These are phyloP conservation scores for Cicer cuneatum DNA, from an alignment of 306 rosid genomes.

Conservation along the genomic window DNA sequence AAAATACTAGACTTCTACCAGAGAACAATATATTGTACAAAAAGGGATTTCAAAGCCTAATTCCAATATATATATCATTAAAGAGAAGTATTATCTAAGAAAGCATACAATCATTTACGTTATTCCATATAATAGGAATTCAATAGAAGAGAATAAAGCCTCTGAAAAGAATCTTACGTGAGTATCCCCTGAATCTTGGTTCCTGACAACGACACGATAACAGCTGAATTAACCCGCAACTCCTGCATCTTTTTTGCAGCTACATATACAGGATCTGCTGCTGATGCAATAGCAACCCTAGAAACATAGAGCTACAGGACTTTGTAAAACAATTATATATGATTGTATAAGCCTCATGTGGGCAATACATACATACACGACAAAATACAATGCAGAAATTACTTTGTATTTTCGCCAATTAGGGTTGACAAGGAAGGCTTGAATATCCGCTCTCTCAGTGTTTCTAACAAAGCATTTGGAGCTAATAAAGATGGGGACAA, in stretches of 20 bases:
- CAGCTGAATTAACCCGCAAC: slow-evolving; percentile 76
- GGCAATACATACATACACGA: slow-evolving; percentile 30
- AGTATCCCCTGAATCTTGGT: slow-evolving; percentile 93
- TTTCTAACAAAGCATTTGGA: slow-evolving; percentile 80
- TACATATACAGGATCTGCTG: slow-evolving; percentile 87
- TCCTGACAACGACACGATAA: slow-evolving; percentile 60
- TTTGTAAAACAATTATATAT: slow-evolving; percentile 54
- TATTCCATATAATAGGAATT: slow-evolving; percentile 20
- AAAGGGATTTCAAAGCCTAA: slow-evolving; percentile 15
- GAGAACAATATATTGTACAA: slow-evolving; percentile 34
- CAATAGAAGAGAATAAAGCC: slow-evolving; percentile 36
- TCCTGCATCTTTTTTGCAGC: slow-evolving; percentile 92
- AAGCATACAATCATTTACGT: slow-evolving; percentile 23
- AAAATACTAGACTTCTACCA: slow-evolving; percentile 20
- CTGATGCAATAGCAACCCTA: slow-evolving; percentile 84
- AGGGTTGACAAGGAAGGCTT: slow-evolving; percentile 88
- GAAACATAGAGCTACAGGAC: slow-evolving; percentile 63
- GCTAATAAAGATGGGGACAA: slow-evolving; percentile 57
- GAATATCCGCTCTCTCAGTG: slow-evolving; percentile 91
- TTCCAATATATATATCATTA: slow-evolving; percentile 11
- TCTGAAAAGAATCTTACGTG: slow-evolving; percentile 62
- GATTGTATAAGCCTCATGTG: slow-evolving; percentile 14
- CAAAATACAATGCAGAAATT: slow-evolving; percentile 44
- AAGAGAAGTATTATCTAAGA: slow-evolving; percentile 24
- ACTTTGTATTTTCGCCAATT: slow-evolving; percentile 78